phyloP scores from a whole-genome alignment of 2,329 filamentous ascomycete genomes.

The Epichloe bromicola region DNA sequence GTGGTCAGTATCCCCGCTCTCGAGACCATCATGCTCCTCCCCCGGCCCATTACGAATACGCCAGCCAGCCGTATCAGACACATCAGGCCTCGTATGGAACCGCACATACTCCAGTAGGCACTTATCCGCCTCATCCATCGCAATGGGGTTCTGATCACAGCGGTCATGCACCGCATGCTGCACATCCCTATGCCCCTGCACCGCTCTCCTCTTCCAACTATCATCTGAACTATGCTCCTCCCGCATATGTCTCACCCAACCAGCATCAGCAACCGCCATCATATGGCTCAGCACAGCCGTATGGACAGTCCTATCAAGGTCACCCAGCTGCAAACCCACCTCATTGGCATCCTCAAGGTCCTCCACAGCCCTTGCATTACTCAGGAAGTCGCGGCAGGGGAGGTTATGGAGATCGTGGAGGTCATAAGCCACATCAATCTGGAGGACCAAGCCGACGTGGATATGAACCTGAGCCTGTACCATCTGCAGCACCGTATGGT shows the following conservation, averaged over 20 bases:
- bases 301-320: constrained; percentile 22
- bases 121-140: constrained; percentile 26
- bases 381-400: constrained; percentile 31
- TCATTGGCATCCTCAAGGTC: constrained; percentile 15
- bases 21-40: constrained; percentile 28
- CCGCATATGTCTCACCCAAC: constrained; percentile 30
- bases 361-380: constrained; percentile 22
- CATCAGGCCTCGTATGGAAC: constrained; percentile 18
- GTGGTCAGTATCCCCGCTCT: constrained; percentile 23
- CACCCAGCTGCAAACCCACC: constrained; percentile 14
- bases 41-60: constrained; percentile 30
- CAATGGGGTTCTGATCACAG: constrained; percentile 29
- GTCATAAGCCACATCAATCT: constrained; percentile 18
- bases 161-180: constrained; percentile 22
- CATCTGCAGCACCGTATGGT: constrained; percentile 23
- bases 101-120: constrained; percentile 23
- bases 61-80: constrained; percentile 23
- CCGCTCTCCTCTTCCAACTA: constrained; percentile 41
- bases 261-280: constrained; percentile 32
- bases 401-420: constrained; percentile 32
- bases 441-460: constrained; percentile 21
- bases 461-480: constrained; percentile 20
- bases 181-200: constrained; percentile 31
- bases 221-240: constrained; percentile 46
- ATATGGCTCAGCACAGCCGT: constrained; percentile 28